Base-by-base conservation (phyloP, 2,329 filamentous ascomycete genomes). In the Cladophialophora exuberans region DNA sequence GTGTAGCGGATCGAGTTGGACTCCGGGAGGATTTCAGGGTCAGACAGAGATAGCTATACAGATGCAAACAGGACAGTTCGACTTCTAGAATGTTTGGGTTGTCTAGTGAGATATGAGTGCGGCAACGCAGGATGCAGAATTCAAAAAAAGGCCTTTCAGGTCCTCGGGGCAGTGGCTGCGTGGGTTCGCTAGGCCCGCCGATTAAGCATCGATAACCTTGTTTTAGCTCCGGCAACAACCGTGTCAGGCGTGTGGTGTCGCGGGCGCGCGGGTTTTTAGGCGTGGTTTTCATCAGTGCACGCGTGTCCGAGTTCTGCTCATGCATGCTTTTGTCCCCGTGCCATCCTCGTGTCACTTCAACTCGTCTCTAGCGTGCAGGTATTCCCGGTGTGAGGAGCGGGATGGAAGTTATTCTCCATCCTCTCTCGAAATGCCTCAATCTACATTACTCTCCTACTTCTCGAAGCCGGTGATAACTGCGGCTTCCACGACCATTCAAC, bases 391-490 rank as follows among this genome's bases (percentile, higher is more conserved):
- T 6, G 35, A 22, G 15, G 10, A n/a, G 30, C 9, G 6, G n/a
- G 22, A 52, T 41, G 52, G 41, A 42, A 15, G 17, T 25, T 13
- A 9, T 17, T 10, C 7, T n/a, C n/a, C n/a, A n/a, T n/a, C n/a
- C n/a, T n/a, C n/a, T 17, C 13, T 11, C 15, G 35, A 41, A 15
- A 61, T 61, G 59, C 53, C 56, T 15, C 59, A 61, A 42, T 41
- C 56, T 23, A 61, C 23, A 25, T 56, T 61, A 17, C 35, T 61
- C 17, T 55, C 48, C 3, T 61, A 61, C 49, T 58, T 61, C 35
- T 46, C 52, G 3, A 58, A 56, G 36, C 25, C 54, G 4, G 54
- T 64, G 23, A 42, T 57, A 26, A 31, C 52, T 13, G 22, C 20
- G 11, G 17, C 17, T n/a, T n/a, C n/a, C n/a, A n/a, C n/a, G 4